A percentile compares a stretch with the other conserved stretches of the same genome.
phyloP scores from a whole-genome alignment of 2,329 filamentous ascomycete species.

The Blastomyces gilchristii region DNA sequence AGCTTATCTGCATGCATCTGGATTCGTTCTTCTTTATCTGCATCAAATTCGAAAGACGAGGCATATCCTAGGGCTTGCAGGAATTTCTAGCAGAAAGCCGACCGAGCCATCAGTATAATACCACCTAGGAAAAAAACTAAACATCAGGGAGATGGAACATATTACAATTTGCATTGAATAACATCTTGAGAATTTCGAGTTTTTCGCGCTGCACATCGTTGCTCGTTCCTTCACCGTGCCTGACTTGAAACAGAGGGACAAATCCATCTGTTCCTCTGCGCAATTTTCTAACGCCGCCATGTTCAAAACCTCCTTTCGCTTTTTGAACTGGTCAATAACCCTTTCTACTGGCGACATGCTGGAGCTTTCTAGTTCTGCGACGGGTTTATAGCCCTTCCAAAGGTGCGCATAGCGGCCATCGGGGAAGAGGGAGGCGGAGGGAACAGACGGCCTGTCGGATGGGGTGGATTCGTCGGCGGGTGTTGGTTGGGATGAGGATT shows the following conservation, averaged over 20 bases:
- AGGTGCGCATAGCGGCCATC: conserved; percentile 73
- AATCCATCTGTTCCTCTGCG: conserved; percentile 70
- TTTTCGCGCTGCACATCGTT: conserved; percentile 72
- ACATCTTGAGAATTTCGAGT: conserved; percentile 70
- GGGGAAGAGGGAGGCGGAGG: conserved; percentile 49
- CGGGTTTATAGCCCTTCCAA: conserved; percentile 82
- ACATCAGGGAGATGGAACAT: conserved; percentile 17
- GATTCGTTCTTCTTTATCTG: conserved; percentile 69
- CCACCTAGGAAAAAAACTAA: neutral
- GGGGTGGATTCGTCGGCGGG: conserved; percentile 15
- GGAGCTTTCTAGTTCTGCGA: conserved; percentile 56
- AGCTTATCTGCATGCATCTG: conserved; percentile 92
- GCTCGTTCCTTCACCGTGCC: conserved; percentile 56
- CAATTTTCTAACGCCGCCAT: conserved; percentile 87
- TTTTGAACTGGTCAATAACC: conserved; percentile 74
- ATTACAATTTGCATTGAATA: conserved; percentile 73
- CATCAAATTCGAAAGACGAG: conserved; percentile 52
- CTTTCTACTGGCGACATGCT: conserved; percentile 72
- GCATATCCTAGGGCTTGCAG: conserved; percentile 85
- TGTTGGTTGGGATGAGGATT: conserved; percentile 7
- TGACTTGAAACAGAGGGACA: conserved; percentile 69
- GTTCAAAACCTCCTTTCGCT: conserved; percentile 66
- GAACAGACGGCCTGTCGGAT: conserved; percentile 27
- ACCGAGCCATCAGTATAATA: neutral
- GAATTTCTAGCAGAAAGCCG: conserved; percentile 52